Conservation (phyloP, 306 rosid species). For the Astragalus glycyphyllos region DNA sequence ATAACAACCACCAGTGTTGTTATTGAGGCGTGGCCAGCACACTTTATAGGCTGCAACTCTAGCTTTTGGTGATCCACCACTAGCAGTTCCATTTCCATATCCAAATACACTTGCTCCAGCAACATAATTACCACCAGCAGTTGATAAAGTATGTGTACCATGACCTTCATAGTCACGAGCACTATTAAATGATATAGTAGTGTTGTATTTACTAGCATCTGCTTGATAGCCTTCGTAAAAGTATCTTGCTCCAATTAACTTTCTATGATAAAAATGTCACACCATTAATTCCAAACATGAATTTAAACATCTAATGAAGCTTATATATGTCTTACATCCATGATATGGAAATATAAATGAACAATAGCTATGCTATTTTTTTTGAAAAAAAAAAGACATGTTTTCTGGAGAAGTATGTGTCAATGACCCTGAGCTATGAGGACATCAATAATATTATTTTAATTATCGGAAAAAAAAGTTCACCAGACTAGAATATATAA, state of each 20-base stretch:
- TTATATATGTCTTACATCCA: not conserved
- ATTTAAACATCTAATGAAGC: not conserved
- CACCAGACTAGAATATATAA: not conserved
- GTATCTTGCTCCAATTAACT: slow-evolving; percentile 84
- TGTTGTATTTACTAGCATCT: not conserved
- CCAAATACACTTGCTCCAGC: slow-evolving; percentile 54
- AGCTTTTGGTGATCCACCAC: slow-evolving; percentile 90
- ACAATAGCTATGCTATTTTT: too few relatives aligned
- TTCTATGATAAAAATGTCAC: slow-evolving; percentile 47
- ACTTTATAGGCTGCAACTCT: slow-evolving; percentile 82
- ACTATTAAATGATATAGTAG: slow-evolving; percentile 1
- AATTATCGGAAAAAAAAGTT: too few relatives aligned
- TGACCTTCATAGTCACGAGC: slow-evolving; percentile 75
- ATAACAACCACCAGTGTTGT: slow-evolving; percentile 35
- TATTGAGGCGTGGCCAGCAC: slow-evolving; percentile 55
- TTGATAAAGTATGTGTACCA: slow-evolving; percentile 92
- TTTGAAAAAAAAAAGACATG: too few relatives aligned
- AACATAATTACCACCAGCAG: slow-evolving; percentile 77
- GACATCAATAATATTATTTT: too few relatives aligned
- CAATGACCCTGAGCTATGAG: too few relatives aligned
- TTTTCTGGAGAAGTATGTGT: too few relatives aligned
- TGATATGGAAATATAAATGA: not conserved
- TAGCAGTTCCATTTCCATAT: slow-evolving; percentile 73
- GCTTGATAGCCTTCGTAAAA: slow-evolving; percentile 57
- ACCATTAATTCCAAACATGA: not conserved